Percentiles rank a stretch among this genome's conserved stretches.
Evolutionary conservation across 768 basidiomycete species (phyloP).

Genomic region (Xerocomellus chrysenteron): DNA sequence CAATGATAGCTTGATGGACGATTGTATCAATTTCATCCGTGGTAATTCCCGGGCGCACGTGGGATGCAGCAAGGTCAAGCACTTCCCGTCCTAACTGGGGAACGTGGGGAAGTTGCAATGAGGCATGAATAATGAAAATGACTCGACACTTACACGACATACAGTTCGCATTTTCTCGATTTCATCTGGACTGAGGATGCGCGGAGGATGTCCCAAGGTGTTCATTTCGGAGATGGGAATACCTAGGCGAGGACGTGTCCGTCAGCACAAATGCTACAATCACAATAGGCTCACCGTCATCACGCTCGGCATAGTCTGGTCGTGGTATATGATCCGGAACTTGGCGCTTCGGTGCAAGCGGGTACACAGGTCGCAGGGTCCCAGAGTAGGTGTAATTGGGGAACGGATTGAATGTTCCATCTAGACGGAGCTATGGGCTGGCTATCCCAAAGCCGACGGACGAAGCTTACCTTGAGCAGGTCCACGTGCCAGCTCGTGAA

Average conservation of each 20-base stretch:
- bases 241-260: slow-evolving; percentile 39
- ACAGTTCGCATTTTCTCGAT: slow-evolving; percentile 87
- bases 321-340: slow-evolving; percentile 82
- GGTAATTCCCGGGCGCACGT: slow-evolving; percentile 87
- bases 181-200: slow-evolving; percentile 67
- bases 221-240: slow-evolving; percentile 59
- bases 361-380: slow-evolving; percentile 77
- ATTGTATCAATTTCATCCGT: slow-evolving; percentile 94
- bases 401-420: slow-evolving; percentile 80
- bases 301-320: slow-evolving; percentile 77
- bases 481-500: slow-evolving; percentile 61
- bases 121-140: neutral
- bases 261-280: neutral
- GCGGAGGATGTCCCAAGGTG: slow-evolving; percentile 58
- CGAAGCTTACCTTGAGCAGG: slow-evolving; percentile 14
- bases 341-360: slow-evolving; percentile 71
- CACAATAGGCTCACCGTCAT: slow-evolving; percentile 50
- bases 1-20: slow-evolving; percentile 88
- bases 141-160: slow-evolving; percentile 63
- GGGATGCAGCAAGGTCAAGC: slow-evolving; percentile 87
- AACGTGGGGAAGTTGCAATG: neutral
- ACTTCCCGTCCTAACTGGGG: slow-evolving; percentile 83
- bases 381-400: slow-evolving; percentile 79
- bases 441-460: neutral
- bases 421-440: slow-evolving; percentile 35